phyloP scores from a whole-genome alignment of 768 basidiomycete genomes.

The Trametes cinnabarina region DNA sequence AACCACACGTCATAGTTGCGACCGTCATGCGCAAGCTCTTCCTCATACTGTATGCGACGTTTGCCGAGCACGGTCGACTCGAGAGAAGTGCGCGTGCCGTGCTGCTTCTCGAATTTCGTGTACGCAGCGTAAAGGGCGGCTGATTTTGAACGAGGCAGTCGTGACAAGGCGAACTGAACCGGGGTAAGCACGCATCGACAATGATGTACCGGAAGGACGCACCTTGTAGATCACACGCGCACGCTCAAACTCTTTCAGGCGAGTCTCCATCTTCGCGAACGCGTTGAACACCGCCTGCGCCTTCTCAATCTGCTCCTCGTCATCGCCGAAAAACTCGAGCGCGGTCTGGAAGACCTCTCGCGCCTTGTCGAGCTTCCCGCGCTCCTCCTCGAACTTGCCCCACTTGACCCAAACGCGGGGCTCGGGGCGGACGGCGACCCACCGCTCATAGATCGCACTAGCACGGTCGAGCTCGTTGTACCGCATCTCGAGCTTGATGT shows the following conservation, averaged over 20 bases:
- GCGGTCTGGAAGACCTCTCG: constrained; percentile 67
- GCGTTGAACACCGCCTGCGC: constrained; percentile 89
- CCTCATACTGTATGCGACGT: constrained; percentile 98
- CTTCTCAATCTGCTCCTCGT: constrained; percentile 66
- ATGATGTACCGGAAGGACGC: constrained; percentile 17
- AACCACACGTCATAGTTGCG: constrained; percentile 99
- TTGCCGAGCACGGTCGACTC: constrained; percentile 95
- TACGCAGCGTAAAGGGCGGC: constrained; percentile 85
- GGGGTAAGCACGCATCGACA: not conserved
- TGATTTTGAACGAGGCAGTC: constrained; percentile 91
- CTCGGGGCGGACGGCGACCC: constrained; percentile 72
- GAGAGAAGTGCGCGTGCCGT: constrained; percentile 82
- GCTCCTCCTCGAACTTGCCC: constrained; percentile 64
- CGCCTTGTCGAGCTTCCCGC: constrained; percentile 60
- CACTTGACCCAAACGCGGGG: constrained; percentile 65
- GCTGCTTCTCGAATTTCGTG: constrained; percentile 98
- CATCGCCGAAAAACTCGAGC: constrained; percentile 62
- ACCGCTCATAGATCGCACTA: constrained; percentile 88
- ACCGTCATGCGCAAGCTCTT: constrained; percentile 87
- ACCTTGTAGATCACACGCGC: constrained; percentile 98
- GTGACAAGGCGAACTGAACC: constrained; percentile 85
- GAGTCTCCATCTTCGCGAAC: constrained; percentile 96
- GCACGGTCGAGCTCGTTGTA: constrained; percentile 92
- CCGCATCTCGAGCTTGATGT: constrained; percentile 95
- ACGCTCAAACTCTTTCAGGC: constrained; percentile 94